These are phyloP conservation scores for Haematococcus sp. DNA, from an alignment of 139 green algal genomes.

Conservation along the genomic window DNA sequence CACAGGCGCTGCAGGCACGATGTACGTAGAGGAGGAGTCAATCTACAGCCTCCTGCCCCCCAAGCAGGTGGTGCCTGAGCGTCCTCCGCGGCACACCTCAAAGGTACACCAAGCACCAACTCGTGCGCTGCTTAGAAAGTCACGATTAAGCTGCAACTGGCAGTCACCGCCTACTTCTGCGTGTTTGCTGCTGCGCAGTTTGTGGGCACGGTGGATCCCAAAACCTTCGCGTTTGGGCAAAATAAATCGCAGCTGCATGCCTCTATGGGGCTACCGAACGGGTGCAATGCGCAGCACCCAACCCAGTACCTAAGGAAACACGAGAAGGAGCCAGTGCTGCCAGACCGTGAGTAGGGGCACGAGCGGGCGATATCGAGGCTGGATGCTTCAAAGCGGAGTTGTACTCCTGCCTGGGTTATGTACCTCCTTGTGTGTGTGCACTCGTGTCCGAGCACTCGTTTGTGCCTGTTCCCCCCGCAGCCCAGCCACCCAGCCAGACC, in stretches of 20 bases:
- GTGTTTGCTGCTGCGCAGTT: slow-evolving; percentile 23
- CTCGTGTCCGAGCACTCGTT: background rate
- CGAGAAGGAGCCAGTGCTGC: slow-evolving; percentile 64
- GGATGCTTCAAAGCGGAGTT: too few species aligned
- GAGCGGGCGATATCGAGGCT: too few species aligned
- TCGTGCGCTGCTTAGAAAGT: background rate
- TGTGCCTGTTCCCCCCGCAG: slow-evolving; percentile 16
- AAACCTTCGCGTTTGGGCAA: slow-evolving; percentile 32
- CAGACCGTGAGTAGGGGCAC: slow-evolving; percentile 69
- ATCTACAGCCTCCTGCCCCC: slow-evolving; percentile 66
- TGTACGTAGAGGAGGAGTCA: slow-evolving; percentile 50
- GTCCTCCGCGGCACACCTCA: slow-evolving; percentile 48
- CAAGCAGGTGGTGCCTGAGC: slow-evolving; percentile 36
- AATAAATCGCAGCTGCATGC: slow-evolving; percentile 34
- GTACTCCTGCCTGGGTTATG: background rate
- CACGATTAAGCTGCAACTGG: background rate
- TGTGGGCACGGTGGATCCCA: slow-evolving; percentile 26
- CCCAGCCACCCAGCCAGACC: slow-evolving; percentile 26
- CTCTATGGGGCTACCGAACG: slow-evolving; percentile 56
- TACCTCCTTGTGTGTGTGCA: background rate
- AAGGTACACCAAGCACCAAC: slow-evolving; percentile 24
- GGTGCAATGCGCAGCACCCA: slow-evolving; percentile 35
- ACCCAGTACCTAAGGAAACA: slow-evolving; percentile 49
- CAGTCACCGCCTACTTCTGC: background rate
- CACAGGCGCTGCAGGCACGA: background rate